Percentiles rank a stretch among this genome's conserved stretches.
These are phyloP conservation scores for Chaetoceros tenuissimus DNA, from an alignment of 108 stramenopile species.

Conservation along the genomic window DNA sequence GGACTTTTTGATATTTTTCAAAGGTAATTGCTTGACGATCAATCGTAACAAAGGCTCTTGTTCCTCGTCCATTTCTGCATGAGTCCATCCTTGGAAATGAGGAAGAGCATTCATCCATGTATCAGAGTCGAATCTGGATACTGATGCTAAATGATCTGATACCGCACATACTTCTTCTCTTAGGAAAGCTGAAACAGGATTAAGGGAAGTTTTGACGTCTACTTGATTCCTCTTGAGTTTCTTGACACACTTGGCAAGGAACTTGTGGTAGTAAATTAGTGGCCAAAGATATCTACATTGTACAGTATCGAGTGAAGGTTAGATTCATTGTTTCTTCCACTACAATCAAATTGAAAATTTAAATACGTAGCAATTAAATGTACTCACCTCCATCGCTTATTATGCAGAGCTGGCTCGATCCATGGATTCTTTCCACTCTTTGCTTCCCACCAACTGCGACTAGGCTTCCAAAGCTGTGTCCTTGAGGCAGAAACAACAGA, in stretches of 20 bases:
- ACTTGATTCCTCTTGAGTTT: conserved; percentile 84
- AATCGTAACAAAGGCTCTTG: conserved; percentile 29
- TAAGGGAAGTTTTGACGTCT: conserved; percentile 67
- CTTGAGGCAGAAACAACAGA: conserved; percentile 13
- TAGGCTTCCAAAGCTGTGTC: conserved; percentile 86
- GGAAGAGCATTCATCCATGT: conserved; percentile 70
- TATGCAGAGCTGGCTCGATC: conserved; percentile 84
- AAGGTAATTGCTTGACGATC: conserved; percentile 39
- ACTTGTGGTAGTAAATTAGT: conserved; percentile 88
- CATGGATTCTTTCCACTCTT: conserved; percentile 84
- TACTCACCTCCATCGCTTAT: conserved; percentile 85
- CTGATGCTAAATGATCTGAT: conserved; percentile 74
- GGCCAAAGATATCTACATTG: conserved; percentile 84
- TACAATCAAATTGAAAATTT: conserved; percentile 1
- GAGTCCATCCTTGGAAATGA: conserved; percentile 68
- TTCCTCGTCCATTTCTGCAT: conserved; percentile 24
- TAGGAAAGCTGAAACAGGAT: conserved; percentile 73
- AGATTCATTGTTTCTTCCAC: background rate
- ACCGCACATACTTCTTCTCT: conserved; percentile 83
- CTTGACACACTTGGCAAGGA: conserved; percentile 82
- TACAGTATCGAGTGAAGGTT: background rate
- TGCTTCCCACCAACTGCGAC: conserved; percentile 87
- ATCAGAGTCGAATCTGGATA: conserved; percentile 76
- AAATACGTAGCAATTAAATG: too few relatives aligned
- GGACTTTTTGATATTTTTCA: conserved; percentile 41